Percentiles rank a stretch among this genome's conserved stretches.
phyloP scores from a whole-genome alignment of 257 asterid genomes.

The Solanum microdontum region DNA sequence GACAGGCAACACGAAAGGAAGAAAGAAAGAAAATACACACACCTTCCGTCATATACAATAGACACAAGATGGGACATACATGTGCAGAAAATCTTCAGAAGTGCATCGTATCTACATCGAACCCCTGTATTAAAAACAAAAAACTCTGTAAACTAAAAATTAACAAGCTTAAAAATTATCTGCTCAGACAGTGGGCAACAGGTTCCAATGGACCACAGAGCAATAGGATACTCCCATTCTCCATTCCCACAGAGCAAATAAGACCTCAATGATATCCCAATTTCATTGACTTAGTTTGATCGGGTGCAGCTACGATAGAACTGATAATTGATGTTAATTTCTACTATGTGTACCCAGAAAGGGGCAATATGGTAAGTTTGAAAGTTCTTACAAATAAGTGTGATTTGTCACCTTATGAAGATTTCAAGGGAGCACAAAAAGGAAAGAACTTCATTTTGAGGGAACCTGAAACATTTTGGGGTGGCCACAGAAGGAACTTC shows the following conservation, averaged over 20 bases:
- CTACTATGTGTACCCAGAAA: neutral
- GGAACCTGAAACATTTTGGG: neutral
- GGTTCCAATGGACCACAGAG: neutral
- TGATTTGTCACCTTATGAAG: neutral
- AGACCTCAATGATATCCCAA: neutral
- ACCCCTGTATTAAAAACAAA: conserved; percentile 39
- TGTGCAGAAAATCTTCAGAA: conserved; percentile 48
- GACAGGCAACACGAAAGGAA: neutral
- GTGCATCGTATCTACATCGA: conserved; percentile 30
- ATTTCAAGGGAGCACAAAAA: neutral
- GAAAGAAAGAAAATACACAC: conserved; percentile 4
- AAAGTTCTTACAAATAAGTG: neutral
- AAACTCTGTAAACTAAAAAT: neutral
- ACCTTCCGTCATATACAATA: conserved; percentile 60
- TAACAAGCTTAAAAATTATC: neutral
- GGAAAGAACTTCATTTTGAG: neutral
- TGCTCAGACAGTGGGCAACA: neutral
- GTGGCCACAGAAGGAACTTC: neutral
- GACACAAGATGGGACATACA: conserved; percentile 40
- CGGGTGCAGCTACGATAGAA: neutral
- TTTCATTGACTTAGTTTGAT: neutral
- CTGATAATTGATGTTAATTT: neutral
- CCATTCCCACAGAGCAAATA: neutral
- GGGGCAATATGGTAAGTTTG: neutral
- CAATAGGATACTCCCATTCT: neutral